Base-by-base conservation (phyloP, 2,329 filamentous ascomycete genomes). In the Colletotrichum liaoningense region DNA sequence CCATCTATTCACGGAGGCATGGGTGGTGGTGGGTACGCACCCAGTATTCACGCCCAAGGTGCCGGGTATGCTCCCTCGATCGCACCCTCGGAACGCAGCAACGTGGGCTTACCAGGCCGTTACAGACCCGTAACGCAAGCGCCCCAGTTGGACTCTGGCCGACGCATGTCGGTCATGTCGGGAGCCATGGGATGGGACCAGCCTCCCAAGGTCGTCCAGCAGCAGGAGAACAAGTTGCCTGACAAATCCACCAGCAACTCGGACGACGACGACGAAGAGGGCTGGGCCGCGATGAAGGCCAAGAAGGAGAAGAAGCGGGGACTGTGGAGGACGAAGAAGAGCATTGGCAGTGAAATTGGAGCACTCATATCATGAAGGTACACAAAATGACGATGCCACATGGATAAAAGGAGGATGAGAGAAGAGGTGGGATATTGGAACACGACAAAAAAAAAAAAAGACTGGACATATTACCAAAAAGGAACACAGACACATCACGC, bases 31-130 rank as follows among this genome's bases (percentile, higher is more conserved):
- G 82, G 84, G 9, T 89, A 87, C 76, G 83, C 88, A n/a, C 88
- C 88, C 6, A 90, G 88, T 19, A 86, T 89, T 62, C 83, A 82
- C 69, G 77, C 82, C 67, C 86, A 84, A 82, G 89, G 85, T 59
- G 82, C 83, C 64, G 91, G 90, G 9, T 98, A 98, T 83, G 90
- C 95, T 1, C 92, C 95, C 1, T 98, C 96, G 1, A 97, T 99
- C 77, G 96, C 97, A 2, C 97, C 97, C 1, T 98, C 95, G 5
- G 97, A 98, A 84, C 93, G 97, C 74, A 98, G 95, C 87, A 98
- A 97, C 81, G 87, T 98, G 74, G 97, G 97, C 19, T 88, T 97
- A 65, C 95, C 97, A 9, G 93, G 94, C 38, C 92, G 97, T 57
- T 99, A 99, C 84, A 91, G 97, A 58, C 95, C 97, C 1, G 96